Evolutionary conservation across 768 basidiomycete genomes (phyloP).

Genomic region (Macrolepiota albuminosa): DNA sequence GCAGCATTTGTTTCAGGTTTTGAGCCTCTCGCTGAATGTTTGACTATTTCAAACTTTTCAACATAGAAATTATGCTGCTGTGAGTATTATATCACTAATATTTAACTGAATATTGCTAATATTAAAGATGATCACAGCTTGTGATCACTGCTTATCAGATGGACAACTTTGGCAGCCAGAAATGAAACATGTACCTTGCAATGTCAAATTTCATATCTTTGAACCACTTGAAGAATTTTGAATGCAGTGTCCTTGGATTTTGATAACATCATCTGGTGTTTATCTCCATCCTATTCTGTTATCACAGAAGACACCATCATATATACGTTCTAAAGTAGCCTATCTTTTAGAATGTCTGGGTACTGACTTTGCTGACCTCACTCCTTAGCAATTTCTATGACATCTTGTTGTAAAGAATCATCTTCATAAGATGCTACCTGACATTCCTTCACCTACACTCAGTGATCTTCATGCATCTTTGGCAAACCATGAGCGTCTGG

Average conservation of each 20-base stretch:
- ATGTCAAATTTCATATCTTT: not conserved
- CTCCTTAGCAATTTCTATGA: conserved; percentile 17
- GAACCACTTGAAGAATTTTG: not conserved
- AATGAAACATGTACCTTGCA: not conserved
- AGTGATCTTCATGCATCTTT: conserved; percentile 23
- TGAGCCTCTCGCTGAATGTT: conserved; percentile 15
- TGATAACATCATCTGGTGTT: not conserved
- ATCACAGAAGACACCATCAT: not conserved
- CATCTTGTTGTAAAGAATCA: conserved; percentile 16
- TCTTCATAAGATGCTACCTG: conserved; percentile 10
- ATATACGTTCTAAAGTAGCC: not conserved
- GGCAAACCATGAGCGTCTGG: conserved; percentile 18
- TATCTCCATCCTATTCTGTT: not conserved
- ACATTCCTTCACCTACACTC: conserved; percentile 11
- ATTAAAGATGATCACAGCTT: not conserved
- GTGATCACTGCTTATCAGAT: not conserved
- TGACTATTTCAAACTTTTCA: not conserved
- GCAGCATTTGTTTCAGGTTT: conserved; percentile 8
- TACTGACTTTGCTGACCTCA: conserved; percentile 18
- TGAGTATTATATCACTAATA: not conserved
- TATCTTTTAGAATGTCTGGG: not conserved
- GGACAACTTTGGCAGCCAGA: not conserved
- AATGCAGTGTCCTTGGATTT: not conserved
- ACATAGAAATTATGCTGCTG: not conserved
- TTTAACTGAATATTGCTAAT: too few species aligned